A percentile compares a stretch with the other conserved stretches of the same genome.
These are phyloP conservation scores for Nidularia sp. DNA, from an alignment of 768 basidiomycete genomes.

Conservation along the genomic window DNA sequence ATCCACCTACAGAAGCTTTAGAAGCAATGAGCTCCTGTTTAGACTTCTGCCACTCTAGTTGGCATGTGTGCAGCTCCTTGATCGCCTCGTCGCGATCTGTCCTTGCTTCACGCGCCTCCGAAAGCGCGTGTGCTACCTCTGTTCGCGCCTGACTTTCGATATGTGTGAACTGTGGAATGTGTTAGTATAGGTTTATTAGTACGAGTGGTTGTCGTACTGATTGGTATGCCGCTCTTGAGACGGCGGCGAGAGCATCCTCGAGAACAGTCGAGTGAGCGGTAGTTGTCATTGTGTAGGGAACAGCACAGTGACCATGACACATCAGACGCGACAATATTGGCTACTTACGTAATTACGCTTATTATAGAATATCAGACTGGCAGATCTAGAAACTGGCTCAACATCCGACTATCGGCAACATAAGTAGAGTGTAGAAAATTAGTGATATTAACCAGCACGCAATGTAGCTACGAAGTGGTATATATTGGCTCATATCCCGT, in stretches of 20 bases:
- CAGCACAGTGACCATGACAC: too few species aligned
- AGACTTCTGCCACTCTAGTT: conserved; percentile 43
- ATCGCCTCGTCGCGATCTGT: conserved; percentile 44
- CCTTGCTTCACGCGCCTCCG: conserved; percentile 43
- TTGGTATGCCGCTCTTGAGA: conserved; percentile 24
- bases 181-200: background rate
- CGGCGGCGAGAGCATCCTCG: conserved; percentile 20
- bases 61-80: conserved; percentile 37
- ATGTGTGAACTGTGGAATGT: conserved; percentile 39
- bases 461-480: too few species aligned
- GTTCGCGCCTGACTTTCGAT: conserved; percentile 52
- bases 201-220: conserved; percentile 13
- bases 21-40: conserved; percentile 34
- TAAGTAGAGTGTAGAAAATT: too few species aligned
- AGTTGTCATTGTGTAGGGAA: conserved; percentile 7
- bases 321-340: too few species aligned
- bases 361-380: too few species aligned
- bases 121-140: conserved; percentile 44
- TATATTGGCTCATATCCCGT: too few species aligned
- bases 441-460: too few species aligned
- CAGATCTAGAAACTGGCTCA: too few species aligned
- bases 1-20: conserved; percentile 44
- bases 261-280: conserved; percentile 19
- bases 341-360: too few species aligned
- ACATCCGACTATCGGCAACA: too few species aligned